Conservation (phyloP, 1,139 yeast genomes). For the Debaryomyces subglobosus region DNA sequence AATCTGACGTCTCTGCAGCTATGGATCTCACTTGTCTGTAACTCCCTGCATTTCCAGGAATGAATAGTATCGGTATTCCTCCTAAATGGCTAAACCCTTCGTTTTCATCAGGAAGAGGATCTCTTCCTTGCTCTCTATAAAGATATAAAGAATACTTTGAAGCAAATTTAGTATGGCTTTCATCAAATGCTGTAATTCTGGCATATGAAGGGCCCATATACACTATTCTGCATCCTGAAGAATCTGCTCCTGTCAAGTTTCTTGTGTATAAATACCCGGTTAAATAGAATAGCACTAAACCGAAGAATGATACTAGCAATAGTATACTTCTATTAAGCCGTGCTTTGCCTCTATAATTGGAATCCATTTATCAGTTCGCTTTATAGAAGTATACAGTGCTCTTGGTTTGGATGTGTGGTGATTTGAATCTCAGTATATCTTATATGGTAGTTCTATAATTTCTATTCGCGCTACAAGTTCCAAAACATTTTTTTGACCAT, state of each 20-base stretch:
- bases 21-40: slow-evolving; percentile 86
- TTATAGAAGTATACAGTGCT: not conserved
- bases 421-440: not conserved
- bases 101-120: slow-evolving; percentile 51
- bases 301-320: slow-evolving; percentile 17
- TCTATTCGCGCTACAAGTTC: not conserved
- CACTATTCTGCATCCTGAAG: slow-evolving; percentile 55
- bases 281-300: slow-evolving; percentile 19
- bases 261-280: slow-evolving; percentile 25
- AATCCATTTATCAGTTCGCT: slow-evolving; percentile 9
- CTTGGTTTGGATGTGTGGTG: not conserved
- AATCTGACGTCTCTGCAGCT: slow-evolving; percentile 74
- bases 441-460: not conserved
- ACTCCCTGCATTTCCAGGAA: slow-evolving; percentile 98
- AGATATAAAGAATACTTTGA: slow-evolving; percentile 78
- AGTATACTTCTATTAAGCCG: slow-evolving; percentile 16
- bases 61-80: slow-evolving; percentile 88
- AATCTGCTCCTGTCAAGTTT: slow-evolving; percentile 34
- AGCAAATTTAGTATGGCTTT: slow-evolving; percentile 70
- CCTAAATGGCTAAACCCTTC: slow-evolving; percentile 41
- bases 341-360: slow-evolving; percentile 11
- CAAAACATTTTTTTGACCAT: not conserved
- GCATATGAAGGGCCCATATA: slow-evolving; percentile 83
- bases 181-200: slow-evolving; percentile 70
- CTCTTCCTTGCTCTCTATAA: slow-evolving; percentile 78